A percentile compares a stretch with the other conserved stretches of the same genome.
These are phyloP conservation scores for Moricandia arvensis DNA, from an alignment of 345 rosid species.

Conservation along the genomic window DNA sequence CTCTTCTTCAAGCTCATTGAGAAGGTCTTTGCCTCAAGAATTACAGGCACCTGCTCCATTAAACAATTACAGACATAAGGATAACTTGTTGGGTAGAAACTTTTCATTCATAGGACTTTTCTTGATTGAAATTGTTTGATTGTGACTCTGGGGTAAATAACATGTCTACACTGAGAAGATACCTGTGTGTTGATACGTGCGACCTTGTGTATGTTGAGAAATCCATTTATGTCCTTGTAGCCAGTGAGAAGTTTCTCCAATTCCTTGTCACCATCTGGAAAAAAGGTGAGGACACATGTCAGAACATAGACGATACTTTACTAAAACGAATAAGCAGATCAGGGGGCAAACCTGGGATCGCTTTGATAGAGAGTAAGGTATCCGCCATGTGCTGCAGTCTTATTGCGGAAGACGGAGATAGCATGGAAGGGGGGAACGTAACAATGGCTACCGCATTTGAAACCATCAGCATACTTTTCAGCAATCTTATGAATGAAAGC, in stretches of 20 bases:
- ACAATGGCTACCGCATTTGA: constrained; percentile 80
- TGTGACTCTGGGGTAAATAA: background rate
- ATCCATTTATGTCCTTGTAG: constrained; percentile 92
- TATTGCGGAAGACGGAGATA: constrained; percentile 63
- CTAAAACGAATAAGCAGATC: constrained; percentile 1
- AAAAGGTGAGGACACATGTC: background rate
- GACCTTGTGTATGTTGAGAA: constrained; percentile 80
- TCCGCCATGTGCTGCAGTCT: constrained; percentile 93
- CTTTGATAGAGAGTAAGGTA: constrained; percentile 79
- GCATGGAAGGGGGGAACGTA: constrained; percentile 71
- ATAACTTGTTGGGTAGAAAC: background rate
- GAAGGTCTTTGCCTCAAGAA: constrained; percentile 80
- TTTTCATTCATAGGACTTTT: background rate
- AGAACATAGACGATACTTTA: background rate
- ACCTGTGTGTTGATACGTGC: constrained; percentile 88
- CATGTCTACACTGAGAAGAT: background rate
- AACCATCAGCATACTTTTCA: constrained; percentile 70
- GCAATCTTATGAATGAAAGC: constrained; percentile 75
- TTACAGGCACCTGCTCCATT: constrained; percentile 64
- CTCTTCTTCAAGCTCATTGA: constrained; percentile 85
- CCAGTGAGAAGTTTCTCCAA: constrained; percentile 77
- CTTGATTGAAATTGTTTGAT: background rate
- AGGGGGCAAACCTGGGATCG: constrained; percentile 62
- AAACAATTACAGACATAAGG: background rate
- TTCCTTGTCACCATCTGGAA: constrained; percentile 76